Percentiles rank a stretch among this genome's conserved stretches.
Evolutionary conservation across 768 basidiomycete species (phyloP).

Genomic region (Tylopilus cervinicoccineus): DNA sequence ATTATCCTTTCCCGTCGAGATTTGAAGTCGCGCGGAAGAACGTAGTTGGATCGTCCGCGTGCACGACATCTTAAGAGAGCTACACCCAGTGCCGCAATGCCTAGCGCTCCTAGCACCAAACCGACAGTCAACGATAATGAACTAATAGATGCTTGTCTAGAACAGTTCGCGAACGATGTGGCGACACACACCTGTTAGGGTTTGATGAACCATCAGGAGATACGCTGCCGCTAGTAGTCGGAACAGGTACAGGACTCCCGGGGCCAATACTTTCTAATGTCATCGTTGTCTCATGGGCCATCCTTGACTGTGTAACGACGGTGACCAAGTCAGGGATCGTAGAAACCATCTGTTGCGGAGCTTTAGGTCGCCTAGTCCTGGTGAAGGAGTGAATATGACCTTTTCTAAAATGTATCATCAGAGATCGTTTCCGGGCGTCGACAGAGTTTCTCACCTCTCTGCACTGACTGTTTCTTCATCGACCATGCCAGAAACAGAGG

Average conservation of each 20-base stretch:
- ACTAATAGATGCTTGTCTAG: slow-evolving; percentile 7
- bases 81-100: slow-evolving; percentile 5
- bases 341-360: slow-evolving; percentile 1
- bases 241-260: not conserved
- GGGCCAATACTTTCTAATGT: not conserved
- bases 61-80: slow-evolving; percentile 3
- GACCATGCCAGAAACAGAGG: not conserved
- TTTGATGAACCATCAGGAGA: not conserved
- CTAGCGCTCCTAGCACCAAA: slow-evolving; percentile 4
- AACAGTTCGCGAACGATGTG: not conserved
- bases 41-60: not conserved
- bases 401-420: not conserved
- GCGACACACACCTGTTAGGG: slow-evolving; percentile 9
- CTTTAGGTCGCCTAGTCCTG: not conserved
- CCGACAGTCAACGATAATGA: slow-evolving; percentile 11
- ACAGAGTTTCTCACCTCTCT: slow-evolving; percentile 10
- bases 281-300: slow-evolving; percentile 3
- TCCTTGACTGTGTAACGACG: not conserved
- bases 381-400: not conserved
- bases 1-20: not conserved
- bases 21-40: not conserved
- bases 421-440: not conserved
- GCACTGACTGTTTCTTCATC: not conserved
- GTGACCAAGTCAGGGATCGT: not conserved
- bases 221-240: slow-evolving; percentile 1